Conservation (phyloP, 2,329 filamentous ascomycete genomes). For the Claviceps sp. region DNA sequence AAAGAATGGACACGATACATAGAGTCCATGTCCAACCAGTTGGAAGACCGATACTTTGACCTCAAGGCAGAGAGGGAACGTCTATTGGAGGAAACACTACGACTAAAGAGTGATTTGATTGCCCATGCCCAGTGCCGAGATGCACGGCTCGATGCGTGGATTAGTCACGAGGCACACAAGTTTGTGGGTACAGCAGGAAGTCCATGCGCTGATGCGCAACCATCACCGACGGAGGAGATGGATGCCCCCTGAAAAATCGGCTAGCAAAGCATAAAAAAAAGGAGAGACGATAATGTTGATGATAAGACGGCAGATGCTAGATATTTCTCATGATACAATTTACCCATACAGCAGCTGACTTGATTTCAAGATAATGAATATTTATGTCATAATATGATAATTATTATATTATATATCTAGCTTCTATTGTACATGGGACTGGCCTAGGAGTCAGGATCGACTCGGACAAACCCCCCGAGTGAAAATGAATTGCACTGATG, state of each 20-base stretch:
- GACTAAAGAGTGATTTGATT: conserved; percentile 1
- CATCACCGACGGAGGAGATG: neutral
- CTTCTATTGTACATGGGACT: too few species aligned
- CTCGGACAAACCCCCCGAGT: too few species aligned
- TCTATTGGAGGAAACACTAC: neutral
- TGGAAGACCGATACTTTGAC: neutral
- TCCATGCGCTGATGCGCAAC: neutral
- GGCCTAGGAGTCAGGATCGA: too few species aligned
- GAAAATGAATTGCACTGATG: too few species aligned
- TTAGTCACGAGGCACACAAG: conserved; percentile 1
- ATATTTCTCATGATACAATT: too few species aligned
- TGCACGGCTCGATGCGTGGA: conserved; percentile 1
- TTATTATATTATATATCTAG: too few species aligned
- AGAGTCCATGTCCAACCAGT: neutral
- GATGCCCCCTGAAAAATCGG: neutral
- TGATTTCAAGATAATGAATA: too few species aligned
- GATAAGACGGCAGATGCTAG: too few species aligned
- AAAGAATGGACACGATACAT: conserved; percentile 1
- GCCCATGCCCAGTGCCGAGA: neutral
- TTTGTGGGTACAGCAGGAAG: neutral
- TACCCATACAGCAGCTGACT: too few species aligned
- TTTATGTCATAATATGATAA: too few species aligned
- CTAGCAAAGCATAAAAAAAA: neutral
- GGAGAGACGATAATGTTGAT: too few species aligned
- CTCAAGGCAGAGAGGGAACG: neutral